Evolutionary conservation across 1,139 yeast species (phyloP).

Genomic region (Nakaseomyces bracarensis): DNA sequence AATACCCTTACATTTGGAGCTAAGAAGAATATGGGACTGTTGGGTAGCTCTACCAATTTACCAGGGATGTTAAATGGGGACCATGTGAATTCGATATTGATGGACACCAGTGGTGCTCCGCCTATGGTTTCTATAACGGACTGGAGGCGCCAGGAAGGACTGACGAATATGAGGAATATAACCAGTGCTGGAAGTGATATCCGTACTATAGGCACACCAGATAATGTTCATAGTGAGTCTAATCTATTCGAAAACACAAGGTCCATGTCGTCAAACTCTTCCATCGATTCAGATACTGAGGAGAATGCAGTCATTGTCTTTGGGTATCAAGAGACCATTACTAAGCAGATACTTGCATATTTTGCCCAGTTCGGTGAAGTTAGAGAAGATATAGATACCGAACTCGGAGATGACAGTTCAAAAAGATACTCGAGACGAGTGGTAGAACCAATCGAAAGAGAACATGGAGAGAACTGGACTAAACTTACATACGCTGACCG

Average conservation of each 20-base stretch:
- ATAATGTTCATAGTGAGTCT: not conserved
- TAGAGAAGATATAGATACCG: slow-evolving; percentile 56
- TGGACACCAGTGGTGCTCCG: slow-evolving; percentile 18
- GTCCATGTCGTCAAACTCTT: not conserved
- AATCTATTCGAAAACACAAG: not conserved
- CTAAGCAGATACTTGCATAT: slow-evolving; percentile 56
- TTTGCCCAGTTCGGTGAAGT: slow-evolving; percentile 73
- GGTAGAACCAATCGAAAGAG: not conserved
- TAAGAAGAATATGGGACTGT: slow-evolving; percentile 20
- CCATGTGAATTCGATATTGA: slow-evolving; percentile 28
- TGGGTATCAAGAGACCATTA: slow-evolving; percentile 72
- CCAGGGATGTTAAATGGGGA: slow-evolving; percentile 20
- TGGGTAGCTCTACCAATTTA: slow-evolving; percentile 9
- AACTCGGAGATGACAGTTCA: not conserved
- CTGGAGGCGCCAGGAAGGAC: slow-evolving; percentile 7
- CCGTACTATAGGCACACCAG: slow-evolving; percentile 2
- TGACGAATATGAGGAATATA: not conserved
- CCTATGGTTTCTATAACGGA: slow-evolving; percentile 7
- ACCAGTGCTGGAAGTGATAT: not conserved
- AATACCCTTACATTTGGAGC: slow-evolving; percentile 35
- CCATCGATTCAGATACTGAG: slow-evolving; percentile 3
- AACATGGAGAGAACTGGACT: slow-evolving; percentile 81
- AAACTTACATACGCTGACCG: slow-evolving; percentile 71
- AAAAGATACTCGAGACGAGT: not conserved
- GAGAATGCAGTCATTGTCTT: slow-evolving; percentile 63